Conservation (phyloP, 1,284 basidiomycete species). For the Phaffia rhodozyma region DNA sequence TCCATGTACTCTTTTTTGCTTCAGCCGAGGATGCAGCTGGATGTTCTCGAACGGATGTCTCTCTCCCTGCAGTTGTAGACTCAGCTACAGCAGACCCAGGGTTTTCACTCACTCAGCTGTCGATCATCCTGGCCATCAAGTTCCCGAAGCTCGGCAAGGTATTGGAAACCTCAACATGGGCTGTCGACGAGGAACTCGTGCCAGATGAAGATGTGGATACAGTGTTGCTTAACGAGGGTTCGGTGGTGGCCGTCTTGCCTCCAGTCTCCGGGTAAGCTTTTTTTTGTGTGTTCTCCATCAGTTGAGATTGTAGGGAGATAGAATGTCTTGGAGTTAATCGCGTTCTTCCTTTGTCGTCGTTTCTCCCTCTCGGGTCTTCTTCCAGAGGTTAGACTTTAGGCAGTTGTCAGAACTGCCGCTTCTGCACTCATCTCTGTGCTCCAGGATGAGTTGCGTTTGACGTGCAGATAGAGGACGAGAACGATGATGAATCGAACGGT, state of each 20-base stretch:
- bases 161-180: slow-evolving; percentile 8
- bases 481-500: no score
- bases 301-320: no score
- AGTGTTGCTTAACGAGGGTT: neutral
- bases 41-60: neutral
- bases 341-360: no score
- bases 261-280: slow-evolving; percentile 4
- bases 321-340: no score
- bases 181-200: slow-evolving; percentile 16
- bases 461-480: no score
- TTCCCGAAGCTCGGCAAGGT: neutral
- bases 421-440: no score
- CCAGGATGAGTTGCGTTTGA: no score
- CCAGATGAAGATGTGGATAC: slow-evolving; percentile 6
- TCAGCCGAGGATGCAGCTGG: slow-evolving; percentile 6
- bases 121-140: neutral
- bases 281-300: no score
- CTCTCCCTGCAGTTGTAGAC: neutral
- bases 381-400: no score
- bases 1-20: slow-evolving; percentile 15
- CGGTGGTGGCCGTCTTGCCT: slow-evolving; percentile 8
- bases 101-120: neutral
- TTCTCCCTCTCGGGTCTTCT: no score
- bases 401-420: no score
- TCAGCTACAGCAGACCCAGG: neutral